Percentiles rank a stretch among this genome's conserved stretches.
Evolutionary conservation across 257 asterid genomes (phyloP).

Genomic region (Ilex aquifolium): DNA sequence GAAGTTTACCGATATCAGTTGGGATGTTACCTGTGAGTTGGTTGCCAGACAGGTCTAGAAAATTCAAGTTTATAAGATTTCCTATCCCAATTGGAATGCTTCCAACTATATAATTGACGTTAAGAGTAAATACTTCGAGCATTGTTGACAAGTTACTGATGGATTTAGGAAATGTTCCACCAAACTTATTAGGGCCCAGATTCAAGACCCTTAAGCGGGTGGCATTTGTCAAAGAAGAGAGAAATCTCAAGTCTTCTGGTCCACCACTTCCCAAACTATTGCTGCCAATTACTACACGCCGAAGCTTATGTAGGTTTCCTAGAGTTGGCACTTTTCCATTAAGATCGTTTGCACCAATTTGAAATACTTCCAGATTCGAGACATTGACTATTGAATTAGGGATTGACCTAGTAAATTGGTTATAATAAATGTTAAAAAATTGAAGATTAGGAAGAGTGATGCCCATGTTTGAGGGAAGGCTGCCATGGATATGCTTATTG

Average conservation of each 20-base stretch:
- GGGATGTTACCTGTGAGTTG: constrained; percentile 16
- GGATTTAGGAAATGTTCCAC: constrained; percentile 1
- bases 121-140: neutral
- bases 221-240: constrained; percentile 11
- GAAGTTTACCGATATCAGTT: constrained; percentile 17
- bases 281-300: neutral
- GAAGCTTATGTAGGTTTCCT: too few species aligned
- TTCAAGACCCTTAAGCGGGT: neutral
- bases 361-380: too few species aligned
- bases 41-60: constrained; percentile 14
- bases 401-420: too few species aligned
- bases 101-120: constrained; percentile 6
- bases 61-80: constrained; percentile 7
- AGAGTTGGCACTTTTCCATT: too few species aligned
- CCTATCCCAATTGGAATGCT: constrained; percentile 14
- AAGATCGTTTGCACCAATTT: too few species aligned
- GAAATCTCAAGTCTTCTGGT: constrained; percentile 9
- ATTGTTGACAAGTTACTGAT: constrained; percentile 15
- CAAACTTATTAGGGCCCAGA: constrained; percentile 3
- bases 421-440: neutral
- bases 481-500: constrained; percentile 9
- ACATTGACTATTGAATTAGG: too few species aligned
- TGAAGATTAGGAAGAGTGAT: constrained; percentile 10
- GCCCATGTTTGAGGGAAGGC: constrained; percentile 9
- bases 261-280: neutral